Conservation (phyloP, 1,284 basidiomycete genomes). For the Meira nashicola region DNA sequence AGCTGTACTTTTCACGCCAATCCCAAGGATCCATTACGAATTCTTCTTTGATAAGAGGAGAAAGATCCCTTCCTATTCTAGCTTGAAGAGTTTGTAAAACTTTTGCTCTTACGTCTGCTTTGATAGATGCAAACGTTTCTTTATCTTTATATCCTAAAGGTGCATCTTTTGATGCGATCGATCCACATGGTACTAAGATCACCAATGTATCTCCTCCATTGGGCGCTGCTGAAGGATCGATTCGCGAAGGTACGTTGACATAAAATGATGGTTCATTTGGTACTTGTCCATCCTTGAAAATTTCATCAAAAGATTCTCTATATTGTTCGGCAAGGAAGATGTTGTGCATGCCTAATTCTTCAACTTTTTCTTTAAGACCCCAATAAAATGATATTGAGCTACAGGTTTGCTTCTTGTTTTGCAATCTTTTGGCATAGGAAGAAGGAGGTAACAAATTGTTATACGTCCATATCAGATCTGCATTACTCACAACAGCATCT, state of each 20-base stretch:
- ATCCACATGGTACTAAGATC: constrained; percentile 54
- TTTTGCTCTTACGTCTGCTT: constrained; percentile 30
- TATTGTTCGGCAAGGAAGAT: constrained; percentile 55
- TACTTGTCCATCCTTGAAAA: constrained; percentile 57
- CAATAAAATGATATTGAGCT: constrained; percentile 60
- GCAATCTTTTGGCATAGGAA: constrained; percentile 43
- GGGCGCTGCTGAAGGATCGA: constrained; percentile 53
- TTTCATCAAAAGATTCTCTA: constrained; percentile 58
- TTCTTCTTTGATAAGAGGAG: constrained; percentile 33
- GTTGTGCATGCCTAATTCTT: constrained; percentile 57
- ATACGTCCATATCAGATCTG: constrained; percentile 58
- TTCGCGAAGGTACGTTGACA: constrained; percentile 58
- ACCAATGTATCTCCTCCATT: constrained; percentile 53
- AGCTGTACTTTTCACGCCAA: constrained; percentile 54
- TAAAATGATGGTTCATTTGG: constrained; percentile 60
- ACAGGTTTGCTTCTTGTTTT: constrained; percentile 54
- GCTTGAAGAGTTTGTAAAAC: constrained; percentile 43
- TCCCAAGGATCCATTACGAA: constrained; percentile 52
- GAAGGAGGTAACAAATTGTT: constrained; percentile 54
- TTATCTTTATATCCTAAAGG: constrained; percentile 25
- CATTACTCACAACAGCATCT: constrained; percentile 59
- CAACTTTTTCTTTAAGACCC: constrained; percentile 56
- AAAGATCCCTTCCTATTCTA: constrained; percentile 36
- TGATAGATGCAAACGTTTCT: constrained; percentile 24
- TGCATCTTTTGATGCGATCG: constrained; percentile 31